Conservation (phyloP, 805 yeast genomes). For the Lachancea sp. region DNA sequence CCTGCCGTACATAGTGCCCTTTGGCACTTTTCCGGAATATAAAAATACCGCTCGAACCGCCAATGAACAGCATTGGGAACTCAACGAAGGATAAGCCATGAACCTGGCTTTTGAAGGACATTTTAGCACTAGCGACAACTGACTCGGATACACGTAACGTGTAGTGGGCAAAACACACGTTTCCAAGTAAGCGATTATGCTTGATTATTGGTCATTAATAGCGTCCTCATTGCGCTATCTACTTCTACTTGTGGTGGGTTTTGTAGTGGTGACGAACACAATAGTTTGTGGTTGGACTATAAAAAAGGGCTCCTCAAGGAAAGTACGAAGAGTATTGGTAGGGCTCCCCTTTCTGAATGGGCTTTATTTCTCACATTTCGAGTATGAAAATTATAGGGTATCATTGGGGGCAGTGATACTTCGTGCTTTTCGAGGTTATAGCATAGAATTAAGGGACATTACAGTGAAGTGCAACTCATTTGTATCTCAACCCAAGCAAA, state of each 20-base stretch:
- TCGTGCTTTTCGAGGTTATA: neutral
- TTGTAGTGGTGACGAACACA: neutral
- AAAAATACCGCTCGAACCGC: slow-evolving; percentile 2
- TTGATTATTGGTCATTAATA: neutral
- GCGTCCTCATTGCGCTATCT: neutral
- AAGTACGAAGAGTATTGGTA: neutral
- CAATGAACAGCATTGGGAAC: neutral
- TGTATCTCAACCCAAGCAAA: neutral
- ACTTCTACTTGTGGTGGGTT: neutral
- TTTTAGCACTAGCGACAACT: neutral
- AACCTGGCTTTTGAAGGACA: neutral
- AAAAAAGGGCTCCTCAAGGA: neutral
- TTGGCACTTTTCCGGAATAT: neutral
- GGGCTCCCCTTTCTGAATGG: neutral
- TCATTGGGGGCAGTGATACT: neutral
- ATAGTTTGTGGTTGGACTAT: neutral
- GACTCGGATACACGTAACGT: neutral
- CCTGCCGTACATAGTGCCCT: neutral
- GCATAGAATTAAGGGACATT: neutral
- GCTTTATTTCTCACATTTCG: neutral
- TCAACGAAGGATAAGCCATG: neutral
- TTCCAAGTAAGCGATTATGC: neutral
- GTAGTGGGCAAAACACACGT: neutral
- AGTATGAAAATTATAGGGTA: neutral
- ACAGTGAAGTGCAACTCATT: neutral